Base-by-base conservation (phyloP, 768 basidiomycete species). In the Calocybe cyanea region DNA sequence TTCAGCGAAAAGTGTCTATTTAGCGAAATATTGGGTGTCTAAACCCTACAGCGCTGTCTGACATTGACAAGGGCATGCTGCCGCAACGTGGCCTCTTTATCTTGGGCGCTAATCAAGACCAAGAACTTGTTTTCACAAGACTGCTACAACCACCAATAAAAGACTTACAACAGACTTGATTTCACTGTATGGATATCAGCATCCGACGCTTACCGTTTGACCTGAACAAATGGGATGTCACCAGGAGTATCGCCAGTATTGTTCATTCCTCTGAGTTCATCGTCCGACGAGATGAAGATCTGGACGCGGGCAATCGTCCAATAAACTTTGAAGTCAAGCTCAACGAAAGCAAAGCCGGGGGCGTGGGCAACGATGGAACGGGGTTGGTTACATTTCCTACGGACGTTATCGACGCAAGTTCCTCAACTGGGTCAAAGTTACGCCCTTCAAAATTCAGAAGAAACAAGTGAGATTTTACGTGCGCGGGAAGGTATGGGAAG, bases 241-340 rank as follows among this genome's bases (percentile, higher is more conserved):
- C 75, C 17, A 72, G 78, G 30, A 68, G 62, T 4, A 69, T 91
- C 37, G 78, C 78, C 1, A 44, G 53, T 4, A 67, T 83, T 28
- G 63, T 91, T 0, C 87, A 89, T 51, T 70, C 73, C 2, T 67
- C 73, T 15, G 70, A 72, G 15, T 78, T 82, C 54, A 63, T 64
- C 33, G 62, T 68, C 5, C 56, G 60, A 19, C n/a, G n/a, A n/a
- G 59, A 64, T 14, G 61, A 62, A 15, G 59, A 60, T n/a, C n/a
- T n/a, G 49, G 47, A 63, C 14, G 55, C 63, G 25, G 57, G 51
- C n/a, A 45, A 57, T 30, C 57, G 57, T 17, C 51, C 53, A 5
- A 68, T 85, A 28, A 89, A 90, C 51, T 90, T 89, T 63, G 53
- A 64, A 34, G 75, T 90, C 44, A 56, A 40, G 14, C 65, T 89